Percentiles rank a stretch among this genome's conserved stretches.
Conservation (phyloP, 768 basidiomycete species). For the Mycena galericulata region DNA sequence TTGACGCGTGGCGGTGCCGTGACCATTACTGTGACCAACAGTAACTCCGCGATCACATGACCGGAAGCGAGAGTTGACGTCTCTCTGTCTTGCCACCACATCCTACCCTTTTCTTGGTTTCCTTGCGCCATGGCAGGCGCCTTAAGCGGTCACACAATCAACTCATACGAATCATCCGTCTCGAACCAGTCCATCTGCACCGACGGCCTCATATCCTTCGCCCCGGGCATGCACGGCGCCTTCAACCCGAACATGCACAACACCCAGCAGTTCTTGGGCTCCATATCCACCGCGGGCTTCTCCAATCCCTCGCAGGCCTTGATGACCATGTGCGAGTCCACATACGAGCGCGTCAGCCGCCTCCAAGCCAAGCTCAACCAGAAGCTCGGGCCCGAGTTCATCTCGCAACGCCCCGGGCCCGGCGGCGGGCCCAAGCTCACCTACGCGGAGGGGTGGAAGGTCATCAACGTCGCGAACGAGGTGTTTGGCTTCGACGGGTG, state of each 20-base stretch:
- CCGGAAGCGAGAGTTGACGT: too few species aligned
- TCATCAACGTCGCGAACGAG: conserved; percentile 97
- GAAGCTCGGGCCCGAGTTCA: conserved; percentile 94
- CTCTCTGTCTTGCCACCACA: conserved; percentile 28
- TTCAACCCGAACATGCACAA: conserved; percentile 35
- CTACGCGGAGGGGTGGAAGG: conserved; percentile 98
- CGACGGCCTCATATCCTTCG: conserved; percentile 72
- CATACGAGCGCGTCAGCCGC: conserved; percentile 72
- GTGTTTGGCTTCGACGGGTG: conserved; percentile 99
- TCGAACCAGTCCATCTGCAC: conserved; percentile 50
- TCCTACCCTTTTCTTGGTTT: conserved; percentile 28
- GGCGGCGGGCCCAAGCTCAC: conserved; percentile 89
- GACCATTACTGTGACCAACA: too few species aligned
- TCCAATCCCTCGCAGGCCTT: conserved; percentile 38
- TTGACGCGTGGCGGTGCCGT: too few species aligned
- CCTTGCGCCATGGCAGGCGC: conserved; percentile 64
- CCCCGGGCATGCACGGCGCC: conserved; percentile 67
- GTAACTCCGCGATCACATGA: conserved; percentile 15
- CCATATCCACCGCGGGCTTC: too few species aligned
- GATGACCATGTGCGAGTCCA: conserved; percentile 68
- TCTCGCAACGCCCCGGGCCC: conserved; percentile 90
- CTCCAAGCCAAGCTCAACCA: conserved; percentile 87
- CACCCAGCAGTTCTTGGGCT: conserved; percentile 43
- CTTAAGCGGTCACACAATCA: conserved; percentile 69
- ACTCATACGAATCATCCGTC: conserved; percentile 54